Percentiles rank a stretch among this genome's conserved stretches.
Conservation (phyloP, 495 filamentous ascomycete genomes). For the Penicillium verhagenii region DNA sequence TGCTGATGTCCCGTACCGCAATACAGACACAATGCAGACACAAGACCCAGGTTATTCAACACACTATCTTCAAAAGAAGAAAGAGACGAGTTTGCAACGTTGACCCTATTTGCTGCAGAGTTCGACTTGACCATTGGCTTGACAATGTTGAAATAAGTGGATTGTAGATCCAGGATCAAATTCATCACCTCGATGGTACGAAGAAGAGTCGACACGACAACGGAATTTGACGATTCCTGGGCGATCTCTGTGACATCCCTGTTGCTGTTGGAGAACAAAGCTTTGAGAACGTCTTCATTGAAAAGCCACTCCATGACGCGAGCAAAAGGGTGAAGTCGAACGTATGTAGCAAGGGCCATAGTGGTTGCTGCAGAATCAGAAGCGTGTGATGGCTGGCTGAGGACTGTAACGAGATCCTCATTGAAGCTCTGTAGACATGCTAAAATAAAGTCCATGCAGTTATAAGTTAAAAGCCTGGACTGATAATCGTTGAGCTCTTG, state of each 20-base stretch:
- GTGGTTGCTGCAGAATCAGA: conserved; percentile 72
- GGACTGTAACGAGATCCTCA: conserved; percentile 81
- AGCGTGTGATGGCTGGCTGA: conserved; percentile 67
- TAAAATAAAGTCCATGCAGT: conserved; percentile 75
- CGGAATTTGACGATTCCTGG: conserved; percentile 65
- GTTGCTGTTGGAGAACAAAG: conserved; percentile 72
- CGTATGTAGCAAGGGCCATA: conserved; percentile 70
- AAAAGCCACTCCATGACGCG: conserved; percentile 97
- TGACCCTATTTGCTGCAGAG: conserved; percentile 38
- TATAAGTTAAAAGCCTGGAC: conserved; percentile 66
- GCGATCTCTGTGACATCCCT: conserved; percentile 68
- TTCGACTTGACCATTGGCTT: conserved; percentile 69
- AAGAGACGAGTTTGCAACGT: conserved; percentile 69
- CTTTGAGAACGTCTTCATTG: conserved; percentile 80
- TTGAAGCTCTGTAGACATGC: conserved; percentile 81
- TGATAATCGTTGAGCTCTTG: conserved; percentile 58
- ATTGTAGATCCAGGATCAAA: conserved; percentile 77
- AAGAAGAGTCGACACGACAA: conserved; percentile 69
- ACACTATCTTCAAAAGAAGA: conserved; percentile 90
- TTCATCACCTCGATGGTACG: conserved; percentile 78
- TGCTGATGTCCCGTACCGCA: conserved; percentile 75
- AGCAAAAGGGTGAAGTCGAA: conserved; percentile 84
- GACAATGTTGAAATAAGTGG: conserved; percentile 86
- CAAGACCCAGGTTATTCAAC: conserved; percentile 69
- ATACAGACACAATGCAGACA: conserved; percentile 79